A percentile compares a stretch with the other conserved stretches of the same genome.
Conservation (phyloP, 2,329 filamentous ascomycete species). For the Teratosphaeria epicoccoides region DNA sequence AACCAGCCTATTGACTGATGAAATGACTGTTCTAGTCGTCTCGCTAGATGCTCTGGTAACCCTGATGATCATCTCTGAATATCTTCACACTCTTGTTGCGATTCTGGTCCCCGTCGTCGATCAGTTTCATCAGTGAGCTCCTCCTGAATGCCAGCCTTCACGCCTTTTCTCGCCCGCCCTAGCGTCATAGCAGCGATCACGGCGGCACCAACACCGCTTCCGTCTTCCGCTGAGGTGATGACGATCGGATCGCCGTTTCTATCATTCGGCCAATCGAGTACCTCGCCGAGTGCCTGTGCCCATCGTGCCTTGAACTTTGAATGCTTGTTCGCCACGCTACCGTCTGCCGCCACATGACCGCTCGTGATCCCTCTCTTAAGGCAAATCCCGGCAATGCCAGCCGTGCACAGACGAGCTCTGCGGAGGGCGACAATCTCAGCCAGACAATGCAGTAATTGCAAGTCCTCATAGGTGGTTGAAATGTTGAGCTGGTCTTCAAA, state of each 20-base stretch:
- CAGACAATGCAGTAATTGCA: constrained; percentile 20
- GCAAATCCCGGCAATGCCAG: constrained; percentile 30
- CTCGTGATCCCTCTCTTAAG: constrained; percentile 20
- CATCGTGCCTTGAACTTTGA: constrained; percentile 32
- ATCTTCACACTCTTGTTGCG: neutral
- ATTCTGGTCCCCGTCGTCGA: neutral
- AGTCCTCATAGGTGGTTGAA: constrained; percentile 15
- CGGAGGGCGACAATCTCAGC: constrained; percentile 26
- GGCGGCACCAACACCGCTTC: constrained; percentile 31
- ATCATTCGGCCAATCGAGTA: constrained; percentile 26
- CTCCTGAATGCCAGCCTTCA: constrained; percentile 5
- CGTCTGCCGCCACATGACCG: constrained; percentile 31
- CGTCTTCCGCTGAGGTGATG: constrained; percentile 32
- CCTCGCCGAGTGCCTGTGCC: constrained; percentile 31
- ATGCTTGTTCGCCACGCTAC: constrained; percentile 32
- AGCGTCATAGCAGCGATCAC: constrained; percentile 25
- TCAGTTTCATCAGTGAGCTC: neutral
- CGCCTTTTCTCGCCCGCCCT: constrained; percentile 15
- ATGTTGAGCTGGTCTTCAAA: constrained; percentile 20
- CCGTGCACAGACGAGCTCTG: constrained; percentile 28
- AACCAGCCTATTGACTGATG: too few species aligned
- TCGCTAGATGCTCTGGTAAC: too few species aligned
- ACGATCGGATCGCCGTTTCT: constrained; percentile 25
- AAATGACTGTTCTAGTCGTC: too few species aligned
- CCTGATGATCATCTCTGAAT: neutral